phyloP scores from a whole-genome alignment of 139 green algal genomes.

The Chlamydomonas urium region DNA sequence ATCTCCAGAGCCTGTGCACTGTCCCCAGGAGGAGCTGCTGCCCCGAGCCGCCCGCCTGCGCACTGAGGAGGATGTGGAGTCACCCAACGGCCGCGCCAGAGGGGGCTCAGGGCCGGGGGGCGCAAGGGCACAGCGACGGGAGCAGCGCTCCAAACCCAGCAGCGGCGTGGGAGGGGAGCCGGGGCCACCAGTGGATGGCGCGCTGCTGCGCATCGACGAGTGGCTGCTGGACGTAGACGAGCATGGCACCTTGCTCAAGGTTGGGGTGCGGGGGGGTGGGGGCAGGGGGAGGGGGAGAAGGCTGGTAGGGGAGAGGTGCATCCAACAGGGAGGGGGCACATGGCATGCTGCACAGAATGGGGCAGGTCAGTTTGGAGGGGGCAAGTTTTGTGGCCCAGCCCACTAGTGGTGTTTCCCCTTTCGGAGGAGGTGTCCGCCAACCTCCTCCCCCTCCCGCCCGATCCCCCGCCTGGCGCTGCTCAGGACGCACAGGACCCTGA shows the following conservation, averaged over 20 bases:
- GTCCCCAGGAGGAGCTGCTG: slow-evolving; percentile 18
- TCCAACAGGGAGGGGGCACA: no score
- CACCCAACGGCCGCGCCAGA: background rate
- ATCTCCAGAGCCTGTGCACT: no score
- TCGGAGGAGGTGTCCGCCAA: no score
- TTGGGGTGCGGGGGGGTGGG: no score
- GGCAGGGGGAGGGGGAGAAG: background rate
- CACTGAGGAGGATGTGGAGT: slow-evolving; percentile 28
- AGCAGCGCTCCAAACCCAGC: slow-evolving; percentile 4
- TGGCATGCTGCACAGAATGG: no score
- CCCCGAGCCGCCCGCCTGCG: slow-evolving; percentile 33
- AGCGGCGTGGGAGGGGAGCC: slow-evolving; percentile 26
- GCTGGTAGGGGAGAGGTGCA: no score
- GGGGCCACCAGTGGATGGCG: slow-evolving; percentile 60
- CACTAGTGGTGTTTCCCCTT: no score
- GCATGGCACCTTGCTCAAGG: slow-evolving; percentile 15
- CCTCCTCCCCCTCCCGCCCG: no score
- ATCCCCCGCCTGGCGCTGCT: no score
- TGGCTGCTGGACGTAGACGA: slow-evolving; percentile 58
- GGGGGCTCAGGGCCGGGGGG: background rate
- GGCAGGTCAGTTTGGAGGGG: no score
- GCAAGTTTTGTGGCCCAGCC: no score
- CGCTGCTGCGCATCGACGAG: slow-evolving; percentile 58
- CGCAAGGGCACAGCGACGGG: slow-evolving; percentile 9
- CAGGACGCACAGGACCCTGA: background rate